Evolutionary conservation across 352 stramenopile genomes (phyloP).

Genomic region (Phytopythium delawarense): DNA sequence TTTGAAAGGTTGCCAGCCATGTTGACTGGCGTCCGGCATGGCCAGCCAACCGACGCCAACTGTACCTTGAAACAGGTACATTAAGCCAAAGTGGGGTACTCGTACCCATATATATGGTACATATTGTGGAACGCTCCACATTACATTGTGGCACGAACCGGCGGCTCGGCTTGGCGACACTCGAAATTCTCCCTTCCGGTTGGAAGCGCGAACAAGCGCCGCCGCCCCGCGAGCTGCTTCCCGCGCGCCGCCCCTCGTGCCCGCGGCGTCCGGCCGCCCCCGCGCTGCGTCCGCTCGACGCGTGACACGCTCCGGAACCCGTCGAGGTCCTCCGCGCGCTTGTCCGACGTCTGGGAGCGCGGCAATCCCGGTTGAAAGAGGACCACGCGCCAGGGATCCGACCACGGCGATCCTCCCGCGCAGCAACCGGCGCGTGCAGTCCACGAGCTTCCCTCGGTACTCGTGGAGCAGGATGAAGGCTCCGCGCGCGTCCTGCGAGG

Average conservation of each 20-base stretch:
- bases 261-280: background rate
- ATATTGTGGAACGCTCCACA: background rate
- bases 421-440: slow-evolving; percentile 10
- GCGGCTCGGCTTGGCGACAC: no score
- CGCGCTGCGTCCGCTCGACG: background rate
- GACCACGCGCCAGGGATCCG: background rate
- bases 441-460: slow-evolving; percentile 16
- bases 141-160: background rate
- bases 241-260: background rate
- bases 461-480: slow-evolving; percentile 73
- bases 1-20: slow-evolving; percentile 6
- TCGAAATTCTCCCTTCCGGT: background rate
- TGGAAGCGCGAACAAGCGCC: background rate
- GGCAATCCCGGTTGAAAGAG: background rate
- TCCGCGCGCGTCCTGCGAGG: slow-evolving; percentile 75
- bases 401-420: slow-evolving; percentile 19
- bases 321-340: background rate
- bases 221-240: background rate
- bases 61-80: slow-evolving; percentile 2
- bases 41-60: slow-evolving; percentile 6
- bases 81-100: background rate
- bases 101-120: background rate
- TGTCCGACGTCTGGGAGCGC: background rate
- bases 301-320: background rate
- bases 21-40: background rate